Base-by-base conservation (phyloP, 139 green algal genomes). In the Coccomyxa sp. region DNA sequence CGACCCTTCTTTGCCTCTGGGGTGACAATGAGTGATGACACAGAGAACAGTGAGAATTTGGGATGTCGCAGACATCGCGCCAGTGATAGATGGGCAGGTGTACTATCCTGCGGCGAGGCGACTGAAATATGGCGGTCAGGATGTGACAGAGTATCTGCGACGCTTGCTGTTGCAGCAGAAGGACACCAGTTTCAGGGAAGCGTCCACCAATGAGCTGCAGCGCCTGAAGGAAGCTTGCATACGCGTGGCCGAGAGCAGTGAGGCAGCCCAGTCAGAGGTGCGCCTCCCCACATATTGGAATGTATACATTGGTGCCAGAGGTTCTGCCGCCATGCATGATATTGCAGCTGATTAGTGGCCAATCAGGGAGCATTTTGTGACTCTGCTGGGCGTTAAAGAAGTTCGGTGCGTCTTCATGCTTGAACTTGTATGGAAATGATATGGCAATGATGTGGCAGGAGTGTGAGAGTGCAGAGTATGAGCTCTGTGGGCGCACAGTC, bases 71-170 rank as follows among this genome's bases (percentile, higher is more conserved):
- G 94, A 98, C 66, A 84, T 98, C 3, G 85, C 90, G 13, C 84
- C 92, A 15, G 93, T 98, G 23, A 76, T 86, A 27, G 96, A 98
- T 7, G 96, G 96, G 25, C 83, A 90, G 77, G 77, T 94, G 28
- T 83, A 93, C 38, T 66, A 82, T 0, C 85, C 88, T 12, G 84
- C 63, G 27, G 87, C 85, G 0, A 79, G 79, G 28, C 87, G 91
- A 0, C 82, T 98, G 78, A 80, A 83, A 21, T 92, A 90, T 51
- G 92, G 91, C n/a, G 89, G 92, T 32, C 79, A 82, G 0, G 82
- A 96, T 31, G 59, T 98, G 13, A 90, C 83, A 17, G 59, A 87
- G n/a, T 75, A 91, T 7, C 67, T 95, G 38, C 38, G 27, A 10
- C 57, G 77, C 18, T 66, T 80, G 32, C 79, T 92, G 57, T 17